Evolutionary conservation across 2,329 filamentous ascomycete species (phyloP).

Genomic region (Fusarium sp.): DNA sequence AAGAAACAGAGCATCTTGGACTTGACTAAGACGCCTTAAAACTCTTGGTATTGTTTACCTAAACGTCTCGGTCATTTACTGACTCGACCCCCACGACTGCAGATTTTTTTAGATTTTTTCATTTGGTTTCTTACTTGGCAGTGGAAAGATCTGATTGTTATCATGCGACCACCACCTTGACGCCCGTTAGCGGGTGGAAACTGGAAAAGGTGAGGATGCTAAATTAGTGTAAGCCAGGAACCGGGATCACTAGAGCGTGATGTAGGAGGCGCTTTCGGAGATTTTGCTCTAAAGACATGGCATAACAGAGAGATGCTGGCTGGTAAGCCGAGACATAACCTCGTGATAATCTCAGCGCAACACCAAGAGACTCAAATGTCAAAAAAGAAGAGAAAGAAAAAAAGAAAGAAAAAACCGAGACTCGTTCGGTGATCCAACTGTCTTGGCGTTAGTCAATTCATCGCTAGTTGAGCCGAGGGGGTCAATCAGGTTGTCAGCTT

Average conservation of each 20-base stretch:
- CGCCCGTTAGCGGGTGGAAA: neutral
- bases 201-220: neutral
- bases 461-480: constrained; percentile 12
- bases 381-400: too few relatives aligned
- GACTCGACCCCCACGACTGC: neutral
- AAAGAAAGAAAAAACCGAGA: too few relatives aligned
- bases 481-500: neutral
- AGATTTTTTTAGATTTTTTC: constrained; percentile 2
- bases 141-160: neutral
- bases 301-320: too few relatives aligned
- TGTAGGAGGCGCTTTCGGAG: neutral
- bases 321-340: too few relatives aligned
- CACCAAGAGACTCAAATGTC: neutral
- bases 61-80: too few relatives aligned
- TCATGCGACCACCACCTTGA: constrained; percentile 13
- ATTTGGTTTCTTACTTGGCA: neutral
- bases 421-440: neutral
- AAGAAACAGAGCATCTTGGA: too few relatives aligned
- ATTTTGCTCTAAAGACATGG: too few relatives aligned
- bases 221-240: neutral
- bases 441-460: constrained; percentile 28
- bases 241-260: neutral
- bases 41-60: too few relatives aligned
- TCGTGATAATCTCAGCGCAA: too few relatives aligned
- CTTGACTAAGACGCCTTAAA: too few relatives aligned